Evolutionary conservation across 2,329 filamentous ascomycete genomes (phyloP).

Genomic region (Aspergillus floridensis): DNA sequence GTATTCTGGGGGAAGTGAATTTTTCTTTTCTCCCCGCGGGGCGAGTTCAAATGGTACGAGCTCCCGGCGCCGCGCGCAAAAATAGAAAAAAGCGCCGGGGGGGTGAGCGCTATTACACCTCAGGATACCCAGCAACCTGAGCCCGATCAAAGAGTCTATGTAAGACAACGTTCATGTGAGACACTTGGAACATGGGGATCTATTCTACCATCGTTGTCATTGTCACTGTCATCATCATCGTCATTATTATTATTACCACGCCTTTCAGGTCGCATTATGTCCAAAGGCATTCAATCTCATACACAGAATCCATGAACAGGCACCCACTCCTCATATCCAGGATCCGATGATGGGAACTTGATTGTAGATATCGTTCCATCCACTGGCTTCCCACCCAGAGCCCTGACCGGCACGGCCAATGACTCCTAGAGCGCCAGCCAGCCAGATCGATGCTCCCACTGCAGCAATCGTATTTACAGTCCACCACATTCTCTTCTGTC

Average conservation of each 20-base stretch:
- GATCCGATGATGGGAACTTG: slow-evolving; percentile 57
- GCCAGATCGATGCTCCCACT: slow-evolving; percentile 66
- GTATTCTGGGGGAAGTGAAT: neutral
- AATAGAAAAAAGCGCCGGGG: neutral
- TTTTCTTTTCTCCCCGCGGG: neutral
- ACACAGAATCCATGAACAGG: neutral
- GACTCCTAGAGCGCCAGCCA: slow-evolving; percentile 74
- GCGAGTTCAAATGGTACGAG: neutral
- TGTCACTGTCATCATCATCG: neutral
- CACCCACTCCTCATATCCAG: slow-evolving; percentile 42
- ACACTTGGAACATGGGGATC: neutral
- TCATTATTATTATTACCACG: neutral
- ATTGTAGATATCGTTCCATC: slow-evolving; percentile 73
- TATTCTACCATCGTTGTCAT: neutral
- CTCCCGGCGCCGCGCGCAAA: neutral
- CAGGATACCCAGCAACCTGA: neutral
- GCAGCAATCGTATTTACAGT: slow-evolving; percentile 64
- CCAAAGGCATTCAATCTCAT: neutral
- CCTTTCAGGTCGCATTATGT: neutral
- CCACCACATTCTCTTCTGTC: slow-evolving; percentile 66
- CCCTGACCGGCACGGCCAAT: slow-evolving; percentile 69
- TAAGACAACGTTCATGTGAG: neutral
- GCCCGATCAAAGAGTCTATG: neutral
- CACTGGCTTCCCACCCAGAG: slow-evolving; percentile 73
- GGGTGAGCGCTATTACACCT: neutral